These are phyloP conservation scores for Alopecurus myosuroides DNA, from an alignment of 176 grass and related monocot genomes.

Conservation along the genomic window DNA sequence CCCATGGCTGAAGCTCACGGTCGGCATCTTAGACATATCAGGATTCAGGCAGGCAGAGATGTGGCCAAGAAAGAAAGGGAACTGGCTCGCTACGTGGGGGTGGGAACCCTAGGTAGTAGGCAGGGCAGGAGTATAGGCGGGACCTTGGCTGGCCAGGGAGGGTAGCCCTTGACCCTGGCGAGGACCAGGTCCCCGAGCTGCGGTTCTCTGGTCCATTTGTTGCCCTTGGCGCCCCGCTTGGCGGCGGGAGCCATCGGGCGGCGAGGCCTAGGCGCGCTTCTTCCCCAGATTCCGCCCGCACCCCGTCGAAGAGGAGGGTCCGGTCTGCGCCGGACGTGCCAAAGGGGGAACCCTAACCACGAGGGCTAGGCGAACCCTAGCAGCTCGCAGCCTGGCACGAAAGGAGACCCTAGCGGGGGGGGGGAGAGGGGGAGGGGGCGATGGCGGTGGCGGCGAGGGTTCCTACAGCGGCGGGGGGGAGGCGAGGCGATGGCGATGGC, in stretches of 20 bases:
- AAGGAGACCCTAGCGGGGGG: conserved; percentile 1
- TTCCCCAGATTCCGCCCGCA: not conserved
- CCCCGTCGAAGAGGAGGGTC: not conserved
- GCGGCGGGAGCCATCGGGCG: conserved; percentile 64
- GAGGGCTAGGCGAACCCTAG: conserved; percentile 2
- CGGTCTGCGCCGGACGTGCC: not conserved
- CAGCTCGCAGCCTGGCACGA: not conserved
- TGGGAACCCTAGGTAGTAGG: conserved; percentile 19
- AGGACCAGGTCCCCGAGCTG: conserved; percentile 85
- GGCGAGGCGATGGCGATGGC: not conserved
- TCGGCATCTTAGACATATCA: not conserved
- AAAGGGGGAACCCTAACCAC: conserved; percentile 40
- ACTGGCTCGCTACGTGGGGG: not conserved
- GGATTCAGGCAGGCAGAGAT: not conserved
- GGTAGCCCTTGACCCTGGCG: conserved; percentile 98
- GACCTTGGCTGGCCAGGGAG: conserved; percentile 90
- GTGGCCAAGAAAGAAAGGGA: not conserved
- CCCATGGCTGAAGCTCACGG: not conserved
- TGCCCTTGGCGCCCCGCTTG: conserved; percentile 55
- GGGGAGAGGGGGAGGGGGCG: not conserved
- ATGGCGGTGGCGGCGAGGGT: not conserved
- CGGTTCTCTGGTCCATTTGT: conserved; percentile 61
- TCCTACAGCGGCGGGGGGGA: not conserved
- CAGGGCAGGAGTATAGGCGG: not conserved
- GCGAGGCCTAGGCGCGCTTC: not conserved